Evolutionary conservation across 148 eudicot genomes (phyloP), one percentile per base, ranked within the genome.

Genomic region (Arctostaphylos glauca): DNA sequence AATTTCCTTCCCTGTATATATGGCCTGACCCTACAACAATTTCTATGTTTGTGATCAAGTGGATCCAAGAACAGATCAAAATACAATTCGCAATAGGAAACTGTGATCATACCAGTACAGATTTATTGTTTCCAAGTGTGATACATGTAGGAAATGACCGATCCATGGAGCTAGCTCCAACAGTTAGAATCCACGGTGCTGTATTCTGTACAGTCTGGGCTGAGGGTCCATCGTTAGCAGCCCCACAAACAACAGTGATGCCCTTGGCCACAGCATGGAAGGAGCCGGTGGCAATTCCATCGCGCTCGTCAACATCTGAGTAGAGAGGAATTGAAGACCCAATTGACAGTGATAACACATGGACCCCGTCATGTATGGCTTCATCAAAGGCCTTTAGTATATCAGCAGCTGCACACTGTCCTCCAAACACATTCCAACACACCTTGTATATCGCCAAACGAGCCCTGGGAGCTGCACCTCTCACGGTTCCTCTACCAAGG

Each of bases 401-500:
- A 59, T 83, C 83, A 76, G 86, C 85, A 8, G 78, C 5, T 48
- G 81, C 43, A 64, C 85, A 83, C 3, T 1, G 0, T 31, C 68
- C 81, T 31, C 16, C 21, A 18, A 8, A 2, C 41, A 66, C n/a
- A 7, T 77, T 56, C 84, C 86, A 83, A 76, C 85, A 80, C n/a
- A 84, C 89, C 75, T 84, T 87, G 81, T 84, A 87, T 58, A 82
- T 16, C 46, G 87, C 89, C 67, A 85, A 55, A 0, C 84, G 78
- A 70, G 89, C 83, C 9, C 48, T 53, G 5, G 87, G 89, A 21
- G 87, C 87, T 2, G 85, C 87, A 2, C 89, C 89, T 41, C 81
- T 70, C 3, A 76, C 81, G 1, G 81, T 82, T 78, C 89, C 89
- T 1, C 19, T 3, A 13, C 75, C 87, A 6, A 82, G 81, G 3